Evolutionary conservation across 306 rosid species (phyloP).

Genomic region (Medicago lupulina): DNA sequence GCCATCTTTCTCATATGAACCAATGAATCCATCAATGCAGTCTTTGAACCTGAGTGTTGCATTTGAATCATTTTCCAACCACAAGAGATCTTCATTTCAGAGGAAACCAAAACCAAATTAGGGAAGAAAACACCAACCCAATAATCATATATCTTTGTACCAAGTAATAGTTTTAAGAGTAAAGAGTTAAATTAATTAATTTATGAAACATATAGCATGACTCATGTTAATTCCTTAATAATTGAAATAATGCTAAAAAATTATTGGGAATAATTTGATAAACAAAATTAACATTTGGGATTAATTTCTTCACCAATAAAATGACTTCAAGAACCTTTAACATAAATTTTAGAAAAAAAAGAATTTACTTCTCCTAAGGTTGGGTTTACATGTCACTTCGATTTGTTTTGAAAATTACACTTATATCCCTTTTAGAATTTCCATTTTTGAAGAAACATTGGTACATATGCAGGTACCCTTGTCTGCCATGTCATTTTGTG

Average conservation of each 20-base stretch:
- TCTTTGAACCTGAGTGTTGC: conserved; percentile 83
- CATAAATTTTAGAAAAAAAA: not conserved
- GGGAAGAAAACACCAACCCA: not conserved
- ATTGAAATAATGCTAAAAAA: too few species aligned
- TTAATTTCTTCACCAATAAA: too few species aligned
- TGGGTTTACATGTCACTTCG: not conserved
- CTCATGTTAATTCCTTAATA: too few species aligned
- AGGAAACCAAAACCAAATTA: conserved; percentile 33
- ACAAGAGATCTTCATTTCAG: conserved; percentile 57
- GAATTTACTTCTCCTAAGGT: too few species aligned
- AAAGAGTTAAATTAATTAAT: not conserved
- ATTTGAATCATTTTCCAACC: conserved; percentile 84
- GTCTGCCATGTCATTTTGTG: not conserved
- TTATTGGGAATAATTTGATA: too few species aligned
- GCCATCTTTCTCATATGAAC: conserved; percentile 58
- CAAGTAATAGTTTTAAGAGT: not conserved
- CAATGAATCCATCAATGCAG: conserved; percentile 71
- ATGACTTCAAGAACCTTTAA: too few species aligned
- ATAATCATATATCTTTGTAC: not conserved
- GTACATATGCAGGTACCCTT: too few species aligned
- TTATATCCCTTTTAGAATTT: not conserved
- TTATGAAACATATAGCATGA: not conserved
- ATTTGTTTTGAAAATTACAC: too few species aligned
- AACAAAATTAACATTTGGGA: too few species aligned
- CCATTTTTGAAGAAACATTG: not conserved